A percentile compares a stretch with the other conserved stretches of the same genome.
Evolutionary conservation across 164 flowering plant genomes (phyloP).

Genomic region (Stephania yunnanensis): DNA sequence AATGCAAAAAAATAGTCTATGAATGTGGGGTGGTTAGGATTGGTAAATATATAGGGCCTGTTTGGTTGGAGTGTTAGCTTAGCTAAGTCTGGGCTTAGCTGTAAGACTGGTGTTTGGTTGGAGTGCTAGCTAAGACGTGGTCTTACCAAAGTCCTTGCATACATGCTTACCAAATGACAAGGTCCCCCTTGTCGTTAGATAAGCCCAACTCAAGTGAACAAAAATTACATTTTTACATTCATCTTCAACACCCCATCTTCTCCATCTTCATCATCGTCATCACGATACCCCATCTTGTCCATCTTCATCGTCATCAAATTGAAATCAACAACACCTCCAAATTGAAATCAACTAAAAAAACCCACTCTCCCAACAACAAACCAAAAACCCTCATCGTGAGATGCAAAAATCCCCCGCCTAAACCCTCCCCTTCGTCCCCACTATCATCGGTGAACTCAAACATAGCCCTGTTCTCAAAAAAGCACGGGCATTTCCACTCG

Average conservation of each 20-base stretch:
- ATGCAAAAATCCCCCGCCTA: slow-evolving; percentile 75
- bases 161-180: too few species aligned
- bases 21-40: background rate
- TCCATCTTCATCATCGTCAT: too few species aligned
- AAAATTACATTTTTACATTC: too few species aligned
- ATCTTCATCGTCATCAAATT: background rate
- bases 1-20: background rate
- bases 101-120: too few species aligned
- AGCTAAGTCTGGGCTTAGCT: too few species aligned
- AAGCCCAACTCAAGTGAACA: too few species aligned
- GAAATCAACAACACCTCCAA: background rate
- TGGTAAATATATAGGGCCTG: background rate
- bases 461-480: slow-evolving; percentile 58
- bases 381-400: slow-evolving; percentile 45
- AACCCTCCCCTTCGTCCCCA: slow-evolving; percentile 30
- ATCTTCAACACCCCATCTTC: too few species aligned
- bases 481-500: slow-evolving; percentile 92
- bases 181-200: too few species aligned
- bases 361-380: background rate
- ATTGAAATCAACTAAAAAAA: background rate
- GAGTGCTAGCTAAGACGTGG: too few species aligned
- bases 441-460: slow-evolving; percentile 49
- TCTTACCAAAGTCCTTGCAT: too few species aligned
- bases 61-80: too few species aligned
- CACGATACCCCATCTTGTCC: too few species aligned